Percentiles rank a stretch among this genome's conserved stretches.
Evolutionary conservation across 495 filamentous ascomycete species (phyloP).

Genomic region (Xylaria castorea): DNA sequence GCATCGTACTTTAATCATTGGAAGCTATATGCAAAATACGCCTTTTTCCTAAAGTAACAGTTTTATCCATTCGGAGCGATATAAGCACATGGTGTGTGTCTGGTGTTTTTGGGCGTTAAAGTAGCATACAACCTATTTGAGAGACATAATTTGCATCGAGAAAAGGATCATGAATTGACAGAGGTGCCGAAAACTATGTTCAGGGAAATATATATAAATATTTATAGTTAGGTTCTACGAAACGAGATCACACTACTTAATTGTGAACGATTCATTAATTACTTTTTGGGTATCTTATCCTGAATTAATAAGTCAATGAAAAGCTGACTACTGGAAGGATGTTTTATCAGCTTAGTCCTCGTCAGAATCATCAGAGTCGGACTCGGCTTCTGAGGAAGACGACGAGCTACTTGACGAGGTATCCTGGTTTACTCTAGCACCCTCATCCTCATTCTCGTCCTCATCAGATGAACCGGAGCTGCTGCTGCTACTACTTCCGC

Average conservation of each 20-base stretch:
- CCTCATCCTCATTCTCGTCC: constrained; percentile 25
- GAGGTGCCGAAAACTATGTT: not conserved
- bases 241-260: too few relatives aligned
- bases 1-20: constrained; percentile 9
- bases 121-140: not conserved
- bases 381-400: constrained; percentile 32
- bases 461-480: constrained; percentile 36
- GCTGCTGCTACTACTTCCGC: constrained; percentile 41
- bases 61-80: not conserved
- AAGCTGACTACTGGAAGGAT: not conserved
- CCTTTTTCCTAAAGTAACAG: not conserved
- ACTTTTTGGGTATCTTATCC: constrained; percentile 28
- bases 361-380: constrained; percentile 30
- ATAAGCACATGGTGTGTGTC: not conserved
- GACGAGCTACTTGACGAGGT: constrained; percentile 42
- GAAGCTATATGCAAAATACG: constrained; percentile 12
- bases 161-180: not conserved
- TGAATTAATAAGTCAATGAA: constrained; percentile 20
- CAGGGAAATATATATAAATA: not conserved
- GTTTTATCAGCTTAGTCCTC: constrained; percentile 28
- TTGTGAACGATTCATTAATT: constrained; percentile 9
- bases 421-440: constrained; percentile 30
- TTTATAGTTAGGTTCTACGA: too few relatives aligned
- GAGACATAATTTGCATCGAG: not conserved
- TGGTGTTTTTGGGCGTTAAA: constrained; percentile 3